Conservation (phyloP, 345 rosid species). For the Gossypium longicalyx region DNA sequence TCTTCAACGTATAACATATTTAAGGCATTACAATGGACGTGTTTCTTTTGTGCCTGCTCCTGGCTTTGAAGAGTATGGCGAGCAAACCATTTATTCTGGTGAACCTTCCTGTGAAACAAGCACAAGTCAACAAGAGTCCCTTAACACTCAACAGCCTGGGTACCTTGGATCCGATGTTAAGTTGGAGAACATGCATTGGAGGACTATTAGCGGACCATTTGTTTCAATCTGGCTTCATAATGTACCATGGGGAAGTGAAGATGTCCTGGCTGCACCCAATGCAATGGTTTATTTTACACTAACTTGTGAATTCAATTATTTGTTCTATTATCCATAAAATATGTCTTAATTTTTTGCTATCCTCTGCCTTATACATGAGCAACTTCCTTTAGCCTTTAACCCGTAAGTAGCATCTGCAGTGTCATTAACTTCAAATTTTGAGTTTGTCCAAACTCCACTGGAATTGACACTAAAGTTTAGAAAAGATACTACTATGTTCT, state of each 20-base stretch:
- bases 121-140: slow-evolving; percentile 27
- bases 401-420: neutral
- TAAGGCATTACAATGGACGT: slow-evolving; percentile 72
- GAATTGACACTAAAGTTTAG: neutral
- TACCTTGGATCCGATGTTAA: slow-evolving; percentile 63
- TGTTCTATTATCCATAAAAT: neutral
- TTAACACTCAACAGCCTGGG: slow-evolving; percentile 25
- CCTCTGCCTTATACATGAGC: neutral
- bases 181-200: slow-evolving; percentile 54
- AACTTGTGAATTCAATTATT: neutral
- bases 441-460: neutral
- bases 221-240: slow-evolving; percentile 95
- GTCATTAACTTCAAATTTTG: neutral
- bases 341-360: neutral
- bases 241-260: slow-evolving; percentile 91
- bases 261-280: slow-evolving; percentile 78
- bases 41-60: slow-evolving; percentile 88
- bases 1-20: slow-evolving; percentile 52
- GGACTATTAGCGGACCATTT: slow-evolving; percentile 84
- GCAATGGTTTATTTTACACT: slow-evolving; percentile 54
- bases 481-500: neutral
- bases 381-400: neutral
- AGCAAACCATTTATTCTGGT: slow-evolving; percentile 42
- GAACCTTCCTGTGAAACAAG: slow-evolving; percentile 16
- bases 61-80: slow-evolving; percentile 75